phyloP scores from a whole-genome alignment of 257 asterid species.

The Ophiorrhiza pumila region DNA sequence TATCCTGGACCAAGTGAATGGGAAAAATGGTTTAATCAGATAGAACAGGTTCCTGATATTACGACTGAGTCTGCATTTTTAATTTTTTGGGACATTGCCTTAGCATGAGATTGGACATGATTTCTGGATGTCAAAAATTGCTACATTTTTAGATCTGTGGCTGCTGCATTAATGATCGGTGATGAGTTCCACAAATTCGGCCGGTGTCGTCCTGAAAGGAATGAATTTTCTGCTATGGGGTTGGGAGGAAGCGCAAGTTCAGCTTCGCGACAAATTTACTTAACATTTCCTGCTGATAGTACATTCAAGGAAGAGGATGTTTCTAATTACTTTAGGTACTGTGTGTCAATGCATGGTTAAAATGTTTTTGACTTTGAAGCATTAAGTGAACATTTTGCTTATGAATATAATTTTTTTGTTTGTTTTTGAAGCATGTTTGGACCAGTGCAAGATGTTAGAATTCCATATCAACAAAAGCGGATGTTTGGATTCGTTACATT shows the following conservation, averaged over 20 bases:
- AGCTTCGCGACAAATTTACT: constrained; percentile 68
- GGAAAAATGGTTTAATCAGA: background rate
- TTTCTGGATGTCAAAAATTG: constrained; percentile 4
- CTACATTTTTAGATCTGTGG: constrained; percentile 33
- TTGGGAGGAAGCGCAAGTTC: constrained; percentile 50
- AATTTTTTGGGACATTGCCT: background rate
- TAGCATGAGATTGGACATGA: background rate
- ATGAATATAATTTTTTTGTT: background rate
- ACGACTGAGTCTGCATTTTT: background rate
- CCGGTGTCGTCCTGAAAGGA: constrained; percentile 32
- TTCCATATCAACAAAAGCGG: constrained; percentile 66
- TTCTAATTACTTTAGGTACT: constrained; percentile 72
- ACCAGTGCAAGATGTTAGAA: constrained; percentile 68
- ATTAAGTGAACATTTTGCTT: background rate
- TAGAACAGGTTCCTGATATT: background rate
- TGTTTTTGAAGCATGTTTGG: constrained; percentile 57
- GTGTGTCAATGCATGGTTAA: constrained; percentile 11
- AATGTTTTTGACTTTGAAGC: background rate
- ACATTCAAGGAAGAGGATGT: constrained; percentile 90
- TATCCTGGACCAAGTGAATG: background rate
- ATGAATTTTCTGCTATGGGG: constrained; percentile 53
- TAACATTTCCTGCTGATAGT: constrained; percentile 92
- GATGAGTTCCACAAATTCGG: constrained; percentile 40
- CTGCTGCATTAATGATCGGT: constrained; percentile 31
- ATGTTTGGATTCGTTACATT: constrained; percentile 95